phyloP scores from a whole-genome alignment of 225 moss, liverwort and hornwort species.

The Anthoceros angustus region DNA sequence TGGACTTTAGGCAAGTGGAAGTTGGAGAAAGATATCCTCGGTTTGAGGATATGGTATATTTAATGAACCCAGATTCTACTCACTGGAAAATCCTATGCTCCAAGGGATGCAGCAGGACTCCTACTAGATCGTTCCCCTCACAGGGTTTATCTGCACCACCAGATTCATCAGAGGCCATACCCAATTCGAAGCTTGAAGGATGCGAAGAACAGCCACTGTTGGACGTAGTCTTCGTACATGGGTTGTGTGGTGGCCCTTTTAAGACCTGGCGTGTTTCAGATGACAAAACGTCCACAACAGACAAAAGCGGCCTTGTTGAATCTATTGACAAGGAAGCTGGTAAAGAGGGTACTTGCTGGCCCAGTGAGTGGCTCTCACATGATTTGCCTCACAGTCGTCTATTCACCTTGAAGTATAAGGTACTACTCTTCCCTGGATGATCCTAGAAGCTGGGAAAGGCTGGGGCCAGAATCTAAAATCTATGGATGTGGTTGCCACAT shows the following conservation, averaged over 20 bases:
- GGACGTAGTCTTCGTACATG: conserved; percentile 98
- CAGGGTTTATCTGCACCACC: not conserved
- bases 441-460: not conserved
- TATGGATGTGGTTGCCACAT: conserved; percentile 10
- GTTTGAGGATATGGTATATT: conserved; percentile 69
- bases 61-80: conserved; percentile 60
- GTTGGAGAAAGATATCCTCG: conserved; percentile 54
- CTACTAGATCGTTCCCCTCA: not conserved
- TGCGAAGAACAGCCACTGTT: conserved; percentile 44
- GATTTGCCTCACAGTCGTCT: conserved; percentile 79
- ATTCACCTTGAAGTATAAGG: conserved; percentile 95
- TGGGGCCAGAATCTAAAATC: not conserved
- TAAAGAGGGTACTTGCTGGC: conserved; percentile 91
- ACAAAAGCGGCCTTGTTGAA: conserved; percentile 49
- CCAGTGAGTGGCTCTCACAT: conserved; percentile 73
- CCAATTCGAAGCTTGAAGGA: conserved; percentile 6
- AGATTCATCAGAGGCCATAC: not conserved
- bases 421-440: conserved; percentile 10
- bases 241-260: conserved; percentile 85
- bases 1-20: conserved; percentile 20
- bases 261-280: conserved; percentile 98
- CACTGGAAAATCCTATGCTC: conserved; percentile 27
- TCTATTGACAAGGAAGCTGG: conserved; percentile 77
- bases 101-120: conserved; percentile 16
- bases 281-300: conserved; percentile 58